Evolutionary conservation across 805 yeast species (phyloP).

Genomic region (Cyberlindnera americana): DNA sequence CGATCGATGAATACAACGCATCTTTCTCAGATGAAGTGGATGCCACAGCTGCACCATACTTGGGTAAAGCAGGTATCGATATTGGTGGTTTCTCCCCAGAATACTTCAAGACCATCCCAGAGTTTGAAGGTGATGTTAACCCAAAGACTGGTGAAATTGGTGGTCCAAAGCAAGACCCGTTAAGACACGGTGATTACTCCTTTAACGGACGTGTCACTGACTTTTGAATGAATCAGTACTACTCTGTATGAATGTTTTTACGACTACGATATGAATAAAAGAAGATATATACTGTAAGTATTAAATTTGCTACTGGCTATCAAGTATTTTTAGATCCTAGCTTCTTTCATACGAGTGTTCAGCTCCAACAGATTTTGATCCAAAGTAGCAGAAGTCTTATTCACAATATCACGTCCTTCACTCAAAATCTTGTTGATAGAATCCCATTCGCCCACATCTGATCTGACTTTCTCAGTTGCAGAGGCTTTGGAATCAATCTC

Average conservation of each 20-base stretch:
- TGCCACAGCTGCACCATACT: constrained; percentile 32
- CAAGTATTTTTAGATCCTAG: constrained; percentile 3
- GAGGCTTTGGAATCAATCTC: constrained; percentile 21
- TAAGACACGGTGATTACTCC: constrained; percentile 88
- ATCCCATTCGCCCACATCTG: constrained; percentile 28
- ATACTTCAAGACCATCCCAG: constrained; percentile 77
- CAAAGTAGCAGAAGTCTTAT: constrained; percentile 17
- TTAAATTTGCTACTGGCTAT: too few relatives aligned
- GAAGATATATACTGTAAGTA: too few relatives aligned
- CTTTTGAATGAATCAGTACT: constrained; percentile 47
- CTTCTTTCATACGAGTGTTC: constrained; percentile 15
- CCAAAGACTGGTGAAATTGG: constrained; percentile 95
- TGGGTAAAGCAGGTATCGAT: constrained; percentile 53
- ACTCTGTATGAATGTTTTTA: too few relatives aligned
- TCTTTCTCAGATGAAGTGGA: constrained; percentile 34
- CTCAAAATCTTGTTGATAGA: constrained; percentile 30
- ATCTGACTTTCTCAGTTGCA: constrained; percentile 7
- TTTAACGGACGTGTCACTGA: constrained; percentile 97
- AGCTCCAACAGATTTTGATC: constrained; percentile 21
- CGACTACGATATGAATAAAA: too few relatives aligned
- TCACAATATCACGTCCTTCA: constrained; percentile 31
- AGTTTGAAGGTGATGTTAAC: constrained; percentile 90
- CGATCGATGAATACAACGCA: constrained; percentile 69
- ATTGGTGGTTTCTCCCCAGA: constrained; percentile 67
- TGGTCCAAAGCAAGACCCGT: constrained; percentile 97